Evolutionary conservation across 768 basidiomycete species (phyloP).

Genomic region (Glaciozyma martinii): DNA sequence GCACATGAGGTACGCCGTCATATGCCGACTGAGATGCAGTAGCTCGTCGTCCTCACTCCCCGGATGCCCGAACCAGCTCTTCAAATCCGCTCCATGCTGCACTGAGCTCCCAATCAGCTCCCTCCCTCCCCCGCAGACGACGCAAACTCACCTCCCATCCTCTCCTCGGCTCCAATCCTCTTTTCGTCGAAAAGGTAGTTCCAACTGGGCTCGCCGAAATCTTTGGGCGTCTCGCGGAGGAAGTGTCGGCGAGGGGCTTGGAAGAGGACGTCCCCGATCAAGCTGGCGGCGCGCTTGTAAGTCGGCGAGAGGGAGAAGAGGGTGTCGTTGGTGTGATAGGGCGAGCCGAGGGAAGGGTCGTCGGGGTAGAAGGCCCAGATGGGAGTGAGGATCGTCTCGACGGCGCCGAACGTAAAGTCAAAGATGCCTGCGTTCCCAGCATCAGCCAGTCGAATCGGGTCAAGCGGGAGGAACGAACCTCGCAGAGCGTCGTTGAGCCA

Average conservation of each 20-base stretch:
- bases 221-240: constrained; percentile 29
- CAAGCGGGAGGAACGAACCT: neutral
- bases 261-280: constrained; percentile 39
- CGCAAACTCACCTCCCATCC: constrained; percentile 18
- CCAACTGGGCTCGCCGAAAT: constrained; percentile 30
- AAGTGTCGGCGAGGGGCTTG: constrained; percentile 28
- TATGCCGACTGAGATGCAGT: constrained; percentile 12
- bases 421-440: constrained; percentile 4
- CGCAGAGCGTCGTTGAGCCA: neutral
- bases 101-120: neutral
- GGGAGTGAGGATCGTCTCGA: constrained; percentile 21
- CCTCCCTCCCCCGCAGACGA: neutral
- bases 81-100: constrained; percentile 24
- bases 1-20: constrained; percentile 27
- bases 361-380: constrained; percentile 43
- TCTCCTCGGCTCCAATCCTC: constrained; percentile 1
- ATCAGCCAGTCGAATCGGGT: neutral
- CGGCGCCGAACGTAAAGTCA: constrained; percentile 27
- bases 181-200: constrained; percentile 14
- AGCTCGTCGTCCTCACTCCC: constrained; percentile 10
- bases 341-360: constrained; percentile 44
- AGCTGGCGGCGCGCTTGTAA: constrained; percentile 43
- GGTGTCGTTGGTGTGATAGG: constrained; percentile 46
- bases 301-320: constrained; percentile 44
- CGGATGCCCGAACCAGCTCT: constrained; percentile 22